Evolutionary conservation across 495 filamentous ascomycete genomes (phyloP), one percentile per base, ranked within the genome.

Genomic region (Neurospora sp.): DNA sequence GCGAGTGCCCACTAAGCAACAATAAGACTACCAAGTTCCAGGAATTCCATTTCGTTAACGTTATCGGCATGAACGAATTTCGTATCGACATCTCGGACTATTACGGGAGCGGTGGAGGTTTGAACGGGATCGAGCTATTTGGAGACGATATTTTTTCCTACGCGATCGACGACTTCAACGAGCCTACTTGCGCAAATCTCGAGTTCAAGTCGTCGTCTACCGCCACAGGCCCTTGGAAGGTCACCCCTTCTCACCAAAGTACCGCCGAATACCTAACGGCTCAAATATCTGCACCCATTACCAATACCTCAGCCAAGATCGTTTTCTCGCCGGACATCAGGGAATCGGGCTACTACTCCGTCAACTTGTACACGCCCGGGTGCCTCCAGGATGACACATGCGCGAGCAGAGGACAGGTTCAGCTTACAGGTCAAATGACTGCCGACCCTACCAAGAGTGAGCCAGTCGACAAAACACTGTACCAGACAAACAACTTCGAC

Each of bases 81-180:
- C 87, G 90, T 74, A 87, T 99, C 69, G 92, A 97, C 77, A 89
- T 99, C 70, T 89, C 90, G 27, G 90, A 84, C 41, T 98, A 90
- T 86, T 97, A 97, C 79, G 96, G 96, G 69, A 81, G 81, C 72
- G 96, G 96, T 71, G 96, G 91, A 71, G 96, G 96, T 38, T 82
- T 99, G 41, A 88, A 93, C 81, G 94, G 95, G 8, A 91, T 99
- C 70, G 89, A 98, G 82, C 81, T 99, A n/a, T 97, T 93, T 78
- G 88, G 93, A 78, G 88, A 97, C 78, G 90, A 96, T 76, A 93
- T 96, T 71, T 92, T 89, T 74, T 82, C 93, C 4, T 98, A 92
- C 80, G 96, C 96, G 39, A 86, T 97, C 73, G 87, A 92, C 73
- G 87, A 89, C 44, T 95, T 94, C 83, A 98, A 99, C 79, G 93